Base-by-base conservation (phyloP, 805 yeast species). In the Candida hispaniensis region DNA sequence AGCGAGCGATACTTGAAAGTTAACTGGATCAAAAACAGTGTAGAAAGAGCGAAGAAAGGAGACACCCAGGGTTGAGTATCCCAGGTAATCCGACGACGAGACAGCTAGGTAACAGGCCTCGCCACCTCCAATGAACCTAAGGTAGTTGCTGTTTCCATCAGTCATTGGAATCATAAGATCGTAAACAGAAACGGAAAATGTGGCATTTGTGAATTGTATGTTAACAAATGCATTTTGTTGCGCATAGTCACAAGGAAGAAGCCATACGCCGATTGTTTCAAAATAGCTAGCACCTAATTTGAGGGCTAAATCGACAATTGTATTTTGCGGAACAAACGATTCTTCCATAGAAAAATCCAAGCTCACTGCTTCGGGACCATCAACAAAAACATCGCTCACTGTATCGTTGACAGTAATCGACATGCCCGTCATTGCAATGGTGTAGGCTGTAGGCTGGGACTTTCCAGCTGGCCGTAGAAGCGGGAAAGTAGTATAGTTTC, bases 111-210 rank as follows among this genome's bases (percentile, higher is more conserved):
- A 27, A 10, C 36, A 32, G 3, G 36, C 36, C n/a, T 23, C 22
- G 9, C 36, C 36, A 8, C 36, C 36, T 17, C 28, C 36, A 4
- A 28, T 17, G 13, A 32, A 32, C 10, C 18, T 32, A 6, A 32
- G 28, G 7, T 27, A 14, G 6, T 32, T 32, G 1, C 36, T 28
- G 11, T 18, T 23, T 6, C 36, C 36, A 5, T 32, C 36, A 17
- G 36, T 32, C 4, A 32, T 18, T 2, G 36, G 36, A 11, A 32
- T 8, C 28, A 32, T 10, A n/a, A 24, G 28, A 9, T 32, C 36
- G 13, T 32, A 32, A 4, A 32, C 36, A 5, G 36, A 32, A 27
- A 32, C 24, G 21, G 36, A 32, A 14, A 32, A 32, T 7, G 36
- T 32, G 18, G 14, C 14, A 18, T 23, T 23, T 9, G 28, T 17